Base-by-base conservation (phyloP, 805 yeast genomes). In the Alloascoidea hylecoeti region DNA sequence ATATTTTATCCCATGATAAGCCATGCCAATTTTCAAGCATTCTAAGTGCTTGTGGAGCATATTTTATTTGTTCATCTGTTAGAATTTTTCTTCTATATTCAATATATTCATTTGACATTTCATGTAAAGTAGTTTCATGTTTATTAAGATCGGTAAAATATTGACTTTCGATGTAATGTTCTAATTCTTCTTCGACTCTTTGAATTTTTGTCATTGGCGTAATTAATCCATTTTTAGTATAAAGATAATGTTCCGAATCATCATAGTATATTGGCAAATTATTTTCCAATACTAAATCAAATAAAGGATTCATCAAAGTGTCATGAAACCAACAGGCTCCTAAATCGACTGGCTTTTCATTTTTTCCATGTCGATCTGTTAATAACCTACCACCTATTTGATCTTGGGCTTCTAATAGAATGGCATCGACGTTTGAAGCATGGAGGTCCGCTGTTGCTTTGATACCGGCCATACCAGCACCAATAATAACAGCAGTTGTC, bases 301-400 rank as follows among this genome's bases (percentile, higher is more conserved):
- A 77, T 16, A 81, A 59, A 2, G 68, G 66, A 51, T 86, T 86
- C 19, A 68, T 63, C 32, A 84, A 56, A 0, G 86, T 73, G 46
- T 84, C 95, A 51, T 86, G 96, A 50, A 81, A 82, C 96, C 96
- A 86, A 3, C 86, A 71, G 0, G 94, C 95, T 0, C 96, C 96
- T n/a, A 84, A 45, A 52, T 85, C 95, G 30, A 23, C n/a, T 9
- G 30, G 30, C n/a, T n/a, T n/a, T 23, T 23, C 13, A n/a, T 23
- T 23, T 9, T 9, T 9, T 9, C n/a, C n/a, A n/a, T 9, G 9
- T 9, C 30, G 30, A n/a, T 23, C 30, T 9, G 30, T 23, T 23
- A 9, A n/a, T 23, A 23, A 9, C n/a, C 30, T 23, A 9, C 89
- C 89, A 4, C 89, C 89, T 3, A 76, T 49, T 34, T 80, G 54